Percentiles rank a stretch among this genome's conserved stretches.
These are phyloP conservation scores for Xanthoconium separans DNA, from an alignment of 1,284 basidiomycete species.

Conservation along the genomic window DNA sequence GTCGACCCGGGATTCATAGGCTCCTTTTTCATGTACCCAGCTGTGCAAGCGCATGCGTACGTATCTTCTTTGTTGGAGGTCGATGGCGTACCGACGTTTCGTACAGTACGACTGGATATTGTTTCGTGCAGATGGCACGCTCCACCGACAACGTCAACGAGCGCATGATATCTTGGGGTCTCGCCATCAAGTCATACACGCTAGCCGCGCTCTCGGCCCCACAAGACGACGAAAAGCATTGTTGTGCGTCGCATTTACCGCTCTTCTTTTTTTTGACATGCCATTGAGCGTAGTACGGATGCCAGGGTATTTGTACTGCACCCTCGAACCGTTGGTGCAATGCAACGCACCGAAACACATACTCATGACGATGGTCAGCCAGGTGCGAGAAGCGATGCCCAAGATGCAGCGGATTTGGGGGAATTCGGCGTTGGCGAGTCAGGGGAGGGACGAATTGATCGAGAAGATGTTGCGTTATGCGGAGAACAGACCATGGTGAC, in stretches of 20 bases:
- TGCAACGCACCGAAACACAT: neutral
- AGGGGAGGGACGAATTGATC: neutral
- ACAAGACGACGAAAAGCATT: neutral
- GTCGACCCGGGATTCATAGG: neutral
- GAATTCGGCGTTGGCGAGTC: neutral
- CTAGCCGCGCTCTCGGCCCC: neutral
- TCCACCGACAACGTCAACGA: neutral
- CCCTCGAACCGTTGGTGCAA: neutral
- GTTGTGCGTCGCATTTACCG: neutral
- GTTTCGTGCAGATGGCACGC: neutral
- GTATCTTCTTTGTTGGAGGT: neutral
- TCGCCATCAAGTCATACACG: neutral
- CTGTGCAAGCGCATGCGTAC: neutral
- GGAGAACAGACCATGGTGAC: neutral
- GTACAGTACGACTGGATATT: conserved; percentile 1
- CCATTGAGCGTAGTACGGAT: neutral
- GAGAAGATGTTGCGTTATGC: neutral
- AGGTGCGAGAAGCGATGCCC: neutral
- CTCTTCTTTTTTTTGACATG: neutral
- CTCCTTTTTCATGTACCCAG: conserved; percentile 2
- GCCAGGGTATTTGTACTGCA: neutral
- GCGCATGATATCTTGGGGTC: neutral
- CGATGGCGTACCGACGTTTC: neutral
- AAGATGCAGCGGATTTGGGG: conserved; percentile 4
- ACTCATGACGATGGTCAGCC: neutral